Evolutionary conservation across 371 early-diverging fungal genomes (phyloP).

Genomic region (Haplosporangium sp.): DNA sequence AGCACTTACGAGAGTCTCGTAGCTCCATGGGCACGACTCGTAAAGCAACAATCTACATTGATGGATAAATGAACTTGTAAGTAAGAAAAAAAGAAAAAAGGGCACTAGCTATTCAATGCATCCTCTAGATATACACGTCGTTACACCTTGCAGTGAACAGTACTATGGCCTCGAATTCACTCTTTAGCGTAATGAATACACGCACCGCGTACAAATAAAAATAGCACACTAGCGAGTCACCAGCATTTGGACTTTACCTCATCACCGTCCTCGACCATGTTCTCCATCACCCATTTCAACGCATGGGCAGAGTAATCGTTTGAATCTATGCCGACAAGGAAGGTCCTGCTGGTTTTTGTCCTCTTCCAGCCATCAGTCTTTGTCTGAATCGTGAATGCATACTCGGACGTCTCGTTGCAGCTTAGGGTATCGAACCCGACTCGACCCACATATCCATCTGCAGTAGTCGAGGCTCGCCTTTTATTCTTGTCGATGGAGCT

Average conservation of each 20-base stretch:
- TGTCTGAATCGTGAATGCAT: constrained; percentile 67
- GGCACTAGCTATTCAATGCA: background rate
- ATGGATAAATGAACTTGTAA: background rate
- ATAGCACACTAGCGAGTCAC: background rate
- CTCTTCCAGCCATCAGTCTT: constrained; percentile 64
- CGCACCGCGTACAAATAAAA: constrained; percentile 2
- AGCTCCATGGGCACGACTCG: constrained; percentile 49
- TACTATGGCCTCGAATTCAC: background rate
- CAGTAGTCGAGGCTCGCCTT: constrained; percentile 9
- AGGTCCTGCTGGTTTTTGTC: constrained; percentile 62
- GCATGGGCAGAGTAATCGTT: constrained; percentile 72
- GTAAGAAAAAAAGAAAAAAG: background rate
- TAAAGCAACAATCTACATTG: constrained; percentile 38
- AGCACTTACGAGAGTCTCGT: constrained; percentile 51
- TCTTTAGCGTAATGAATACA: background rate
- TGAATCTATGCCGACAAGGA: constrained; percentile 70
- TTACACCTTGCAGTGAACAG: no score
- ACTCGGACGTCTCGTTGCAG: constrained; percentile 63
- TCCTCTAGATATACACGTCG: background rate
- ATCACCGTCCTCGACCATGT: constrained; percentile 71
- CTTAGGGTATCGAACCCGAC: constrained; percentile 73
- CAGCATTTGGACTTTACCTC: constrained; percentile 52
- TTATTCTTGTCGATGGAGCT: constrained; percentile 5
- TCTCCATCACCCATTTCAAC: constrained; percentile 67
- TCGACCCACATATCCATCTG: constrained; percentile 59